phyloP scores from a whole-genome alignment of 2,329 filamentous ascomycete species.

The Septoria petroselini region DNA sequence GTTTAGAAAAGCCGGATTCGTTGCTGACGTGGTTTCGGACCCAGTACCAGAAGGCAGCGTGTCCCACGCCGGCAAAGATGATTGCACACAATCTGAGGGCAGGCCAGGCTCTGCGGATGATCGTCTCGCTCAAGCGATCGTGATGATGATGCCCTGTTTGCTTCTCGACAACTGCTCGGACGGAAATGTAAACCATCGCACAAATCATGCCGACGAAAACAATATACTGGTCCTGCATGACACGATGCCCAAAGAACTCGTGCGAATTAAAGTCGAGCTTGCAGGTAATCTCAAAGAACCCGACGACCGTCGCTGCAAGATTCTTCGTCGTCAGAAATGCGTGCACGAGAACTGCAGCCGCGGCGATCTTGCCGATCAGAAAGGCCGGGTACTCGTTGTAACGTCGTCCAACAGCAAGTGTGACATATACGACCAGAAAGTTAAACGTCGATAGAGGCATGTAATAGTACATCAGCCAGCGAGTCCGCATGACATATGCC shows the following conservation, averaged over 20 bases:
- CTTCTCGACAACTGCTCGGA: slow-evolving; percentile 21
- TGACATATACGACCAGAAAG: slow-evolving; percentile 58
- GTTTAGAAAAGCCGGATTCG: slow-evolving; percentile 49
- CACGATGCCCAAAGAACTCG: slow-evolving; percentile 50
- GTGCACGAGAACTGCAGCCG: slow-evolving; percentile 46
- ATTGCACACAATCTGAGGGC: slow-evolving; percentile 19
- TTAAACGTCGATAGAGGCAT: slow-evolving; percentile 59
- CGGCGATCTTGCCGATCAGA: slow-evolving; percentile 49
- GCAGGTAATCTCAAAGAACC: slow-evolving; percentile 43
- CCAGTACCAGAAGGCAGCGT: slow-evolving; percentile 37
- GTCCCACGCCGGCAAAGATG: slow-evolving; percentile 1
- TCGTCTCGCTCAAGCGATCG: slow-evolving; percentile 5
- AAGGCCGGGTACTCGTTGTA: slow-evolving; percentile 46
- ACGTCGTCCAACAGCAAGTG: slow-evolving; percentile 45
- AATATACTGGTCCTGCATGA: slow-evolving; percentile 54
- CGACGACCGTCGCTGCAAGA: slow-evolving; percentile 45
- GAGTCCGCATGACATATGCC: slow-evolving; percentile 55
- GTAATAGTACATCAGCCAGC: slow-evolving; percentile 59
- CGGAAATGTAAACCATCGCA: slow-evolving; percentile 44
- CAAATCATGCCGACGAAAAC: slow-evolving; percentile 57
- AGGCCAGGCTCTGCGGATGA: slow-evolving; percentile 27
- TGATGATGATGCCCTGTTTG: slow-evolving; percentile 15
- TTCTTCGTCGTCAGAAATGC: slow-evolving; percentile 41
- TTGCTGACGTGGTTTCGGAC: slow-evolving; percentile 31
- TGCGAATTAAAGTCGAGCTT: slow-evolving; percentile 50